Base-by-base conservation (phyloP, 2,329 filamentous ascomycete genomes). In the Stachybotrys chartarum region DNA sequence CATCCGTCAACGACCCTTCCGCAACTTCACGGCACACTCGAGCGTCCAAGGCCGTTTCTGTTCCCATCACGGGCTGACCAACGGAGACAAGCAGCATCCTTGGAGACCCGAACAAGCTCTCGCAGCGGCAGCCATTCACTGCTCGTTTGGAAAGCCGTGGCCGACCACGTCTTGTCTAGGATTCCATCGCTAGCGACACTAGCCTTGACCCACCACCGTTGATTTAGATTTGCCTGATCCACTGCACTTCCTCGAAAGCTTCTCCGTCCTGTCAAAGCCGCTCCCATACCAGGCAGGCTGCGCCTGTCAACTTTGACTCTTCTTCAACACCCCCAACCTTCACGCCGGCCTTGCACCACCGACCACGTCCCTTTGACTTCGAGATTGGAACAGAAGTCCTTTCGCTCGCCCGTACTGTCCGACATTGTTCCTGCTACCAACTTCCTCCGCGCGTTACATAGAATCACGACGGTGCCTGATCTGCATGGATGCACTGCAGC, bases 131-230 rank as follows among this genome's bases (percentile, higher is more conserved):
- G 10, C 35, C 14, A 42, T 42, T 42, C 35, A 42, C 35, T 14
- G 35, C 24, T 42, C 35, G 35, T 42, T 14, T 14, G 35, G 35
- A 42, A 24, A 10, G 35, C 35, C 14, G 35, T 42, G 3, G 35
- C 14, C 10, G 35, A 10, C 35, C 35, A 42, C 35, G 35, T 42
- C 45, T 42, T 14, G 35, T 42, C 45, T 42, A 30, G 49, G 54
- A 30, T 52, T 39, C 51, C 35, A 44, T 57, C 53, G 47, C 51
- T 54, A 47, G 39, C 54, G 39, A 56, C 51, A 53, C 55, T 53
- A 57, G 50, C 48, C 56, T 52, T 49, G 52, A 54, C 51, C 11
- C 44, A 45, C 35, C 46, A 53, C 39, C 45, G 32, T 50, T 48
- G 31, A 39, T n/a, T 24, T 47, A 24, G 45, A 47, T 47, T 47